phyloP scores from a whole-genome alignment of 73 alveolate species.

The Paramecium sonneborni region DNA sequence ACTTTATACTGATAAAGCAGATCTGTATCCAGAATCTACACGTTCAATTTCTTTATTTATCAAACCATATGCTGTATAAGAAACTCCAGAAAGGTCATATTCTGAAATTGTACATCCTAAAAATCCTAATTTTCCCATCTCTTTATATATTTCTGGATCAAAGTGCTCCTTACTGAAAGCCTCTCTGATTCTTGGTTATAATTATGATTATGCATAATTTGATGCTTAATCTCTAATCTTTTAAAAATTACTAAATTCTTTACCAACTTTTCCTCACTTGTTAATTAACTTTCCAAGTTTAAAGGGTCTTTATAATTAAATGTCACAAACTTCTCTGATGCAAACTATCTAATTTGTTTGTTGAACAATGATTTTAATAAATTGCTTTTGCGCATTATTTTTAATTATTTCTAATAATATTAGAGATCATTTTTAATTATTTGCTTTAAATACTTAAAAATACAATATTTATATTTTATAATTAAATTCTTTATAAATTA shows the following conservation, averaged over 20 bases:
- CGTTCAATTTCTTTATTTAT: constrained; percentile 85
- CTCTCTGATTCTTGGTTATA: constrained; percentile 75
- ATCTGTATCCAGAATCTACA: constrained; percentile 90
- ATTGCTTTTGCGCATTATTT: background rate
- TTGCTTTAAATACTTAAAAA: background rate
- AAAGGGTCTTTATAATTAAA: constrained; percentile 55
- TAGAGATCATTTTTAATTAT: background rate
- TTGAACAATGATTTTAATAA: background rate
- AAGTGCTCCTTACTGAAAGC: constrained; percentile 75
- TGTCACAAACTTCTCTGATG: constrained; percentile 36
- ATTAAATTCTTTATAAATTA: too few species aligned
- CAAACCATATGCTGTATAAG: constrained; percentile 89
- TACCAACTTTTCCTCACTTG: constrained; percentile 58
- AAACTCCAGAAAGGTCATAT: constrained; percentile 91
- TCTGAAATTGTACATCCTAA: constrained; percentile 83
- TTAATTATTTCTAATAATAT: background rate
- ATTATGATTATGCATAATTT: constrained; percentile 71
- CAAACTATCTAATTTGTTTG: background rate
- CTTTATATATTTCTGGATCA: constrained; percentile 76
- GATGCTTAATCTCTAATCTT: constrained; percentile 80
- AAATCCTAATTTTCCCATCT: constrained; percentile 84
- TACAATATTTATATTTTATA: too few species aligned
- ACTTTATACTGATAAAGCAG: constrained; percentile 87
- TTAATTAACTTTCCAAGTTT: constrained; percentile 47
- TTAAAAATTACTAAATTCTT: background rate